These are phyloP conservation scores for Begonia loranthoides DNA, from an alignment of 306 rosid genomes.

Conservation along the genomic window DNA sequence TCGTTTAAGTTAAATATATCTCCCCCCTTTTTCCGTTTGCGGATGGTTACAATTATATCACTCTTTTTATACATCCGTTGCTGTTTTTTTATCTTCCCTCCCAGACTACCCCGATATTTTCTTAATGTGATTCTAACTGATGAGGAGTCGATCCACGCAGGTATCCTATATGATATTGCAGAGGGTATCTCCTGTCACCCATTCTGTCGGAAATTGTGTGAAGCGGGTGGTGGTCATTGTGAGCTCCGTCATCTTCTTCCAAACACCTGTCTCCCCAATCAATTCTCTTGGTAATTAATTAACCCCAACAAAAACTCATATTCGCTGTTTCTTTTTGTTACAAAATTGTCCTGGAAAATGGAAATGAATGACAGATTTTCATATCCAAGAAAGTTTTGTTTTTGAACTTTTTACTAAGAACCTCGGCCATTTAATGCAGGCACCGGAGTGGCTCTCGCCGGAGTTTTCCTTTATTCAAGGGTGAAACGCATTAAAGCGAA, in stretches of 20 bases:
- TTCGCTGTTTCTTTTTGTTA: no score
- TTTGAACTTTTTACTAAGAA: no score
- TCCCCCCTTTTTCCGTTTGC: no score
- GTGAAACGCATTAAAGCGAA: slow-evolving; percentile 61
- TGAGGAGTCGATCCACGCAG: slow-evolving; percentile 23
- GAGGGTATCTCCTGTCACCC: slow-evolving; percentile 95
- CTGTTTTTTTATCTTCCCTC: no score
- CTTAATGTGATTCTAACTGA: no score
- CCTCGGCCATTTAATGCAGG: slow-evolving; percentile 28
- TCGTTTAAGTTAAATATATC: no score
- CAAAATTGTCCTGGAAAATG: no score
- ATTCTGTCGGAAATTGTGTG: slow-evolving; percentile 83
- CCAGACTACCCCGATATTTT: no score
- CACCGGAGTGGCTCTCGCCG: slow-evolving; percentile 79
- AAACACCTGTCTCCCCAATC: slow-evolving; percentile 66
- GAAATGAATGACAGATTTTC: background rate
- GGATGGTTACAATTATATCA: no score
- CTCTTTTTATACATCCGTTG: no score
- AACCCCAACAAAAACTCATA: no score
- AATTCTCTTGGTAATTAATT: slow-evolving; percentile 60
- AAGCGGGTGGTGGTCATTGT: slow-evolving; percentile 91
- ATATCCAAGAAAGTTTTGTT: no score
- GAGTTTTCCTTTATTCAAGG: slow-evolving; percentile 79
- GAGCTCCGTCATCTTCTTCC: slow-evolving; percentile 91
- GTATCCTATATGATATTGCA: slow-evolving; percentile 90